phyloP scores from a whole-genome alignment of 768 basidiomycete species.

The Amyloporia xantha region DNA sequence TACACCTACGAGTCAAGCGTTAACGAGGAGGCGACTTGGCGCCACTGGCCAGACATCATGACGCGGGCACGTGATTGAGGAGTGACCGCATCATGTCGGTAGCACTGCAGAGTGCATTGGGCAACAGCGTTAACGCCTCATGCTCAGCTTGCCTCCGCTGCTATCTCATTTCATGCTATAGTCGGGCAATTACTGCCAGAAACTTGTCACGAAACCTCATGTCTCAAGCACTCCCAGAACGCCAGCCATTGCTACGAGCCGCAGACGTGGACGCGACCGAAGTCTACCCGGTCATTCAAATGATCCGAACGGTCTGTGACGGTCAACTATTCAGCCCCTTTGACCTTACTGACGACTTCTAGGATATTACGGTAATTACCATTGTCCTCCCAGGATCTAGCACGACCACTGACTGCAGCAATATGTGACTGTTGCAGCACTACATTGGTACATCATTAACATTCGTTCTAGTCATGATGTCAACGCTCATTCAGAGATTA shows the following conservation, averaged over 20 bases:
- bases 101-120: background rate
- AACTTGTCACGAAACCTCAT: background rate
- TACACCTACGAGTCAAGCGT: no score
- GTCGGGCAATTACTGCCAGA: background rate
- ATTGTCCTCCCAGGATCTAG: background rate
- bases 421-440: constrained; percentile 37
- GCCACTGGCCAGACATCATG: no score
- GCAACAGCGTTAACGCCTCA: background rate
- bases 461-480: no score
- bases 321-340: no score
- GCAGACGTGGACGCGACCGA: constrained; percentile 50
- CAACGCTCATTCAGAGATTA: no score
- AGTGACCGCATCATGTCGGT: background rate
- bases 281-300: constrained; percentile 79
- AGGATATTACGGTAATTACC: constrained; percentile 58
- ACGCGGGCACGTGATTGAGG: background rate
- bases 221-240: constrained; percentile 20
- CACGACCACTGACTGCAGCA: constrained; percentile 8
- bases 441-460: constrained; percentile 73
- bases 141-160: background rate
- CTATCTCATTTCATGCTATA: background rate
- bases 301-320: constrained; percentile 57
- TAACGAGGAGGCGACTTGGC: no score
- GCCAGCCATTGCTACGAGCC: constrained; percentile 36
- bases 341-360: background rate